These are phyloP conservation scores for Boehmeria nivea DNA, from an alignment of 306 rosid genomes.

Conservation along the genomic window DNA sequence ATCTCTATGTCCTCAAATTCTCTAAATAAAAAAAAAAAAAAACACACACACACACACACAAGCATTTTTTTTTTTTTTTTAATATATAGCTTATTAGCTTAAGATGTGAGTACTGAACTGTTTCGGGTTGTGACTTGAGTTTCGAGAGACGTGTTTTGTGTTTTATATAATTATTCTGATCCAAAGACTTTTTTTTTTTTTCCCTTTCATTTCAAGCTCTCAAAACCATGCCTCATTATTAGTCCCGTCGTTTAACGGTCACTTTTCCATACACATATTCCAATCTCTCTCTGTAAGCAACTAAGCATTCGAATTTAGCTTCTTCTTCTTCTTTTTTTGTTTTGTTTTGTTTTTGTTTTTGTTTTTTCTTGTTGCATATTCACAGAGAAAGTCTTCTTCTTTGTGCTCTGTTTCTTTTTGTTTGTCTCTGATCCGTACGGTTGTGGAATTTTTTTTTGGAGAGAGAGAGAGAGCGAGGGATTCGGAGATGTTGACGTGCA, in stretches of 20 bases:
- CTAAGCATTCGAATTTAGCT: background rate
- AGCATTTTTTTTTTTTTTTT: no score
- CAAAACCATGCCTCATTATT: background rate
- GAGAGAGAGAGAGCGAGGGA: conserved; percentile 7
- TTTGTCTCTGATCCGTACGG: conserved; percentile 17
- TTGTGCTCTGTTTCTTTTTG: background rate
- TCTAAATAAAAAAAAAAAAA: no score
- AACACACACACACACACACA: no score
- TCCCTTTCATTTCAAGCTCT: background rate
- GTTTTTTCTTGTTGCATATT: background rate
- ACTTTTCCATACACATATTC: conserved; percentile 3
- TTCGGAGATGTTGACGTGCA: conserved; percentile 80
- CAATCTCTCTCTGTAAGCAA: background rate
- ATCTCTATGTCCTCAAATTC: conserved; percentile 48
- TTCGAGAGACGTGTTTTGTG: no score
- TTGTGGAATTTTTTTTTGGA: no score
- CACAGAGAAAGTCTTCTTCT: conserved; percentile 6
- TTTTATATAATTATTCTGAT: conserved; percentile 36
- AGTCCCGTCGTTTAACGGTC: conserved; percentile 31
- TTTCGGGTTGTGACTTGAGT: no score
- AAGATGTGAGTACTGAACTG: no score
- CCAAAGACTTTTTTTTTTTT: conserved; percentile 32
- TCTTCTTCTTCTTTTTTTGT: background rate
- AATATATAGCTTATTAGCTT: no score
- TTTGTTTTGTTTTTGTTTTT: background rate